Conservation (phyloP, 148 eudicot species). For the Salicornia ramosissima region DNA sequence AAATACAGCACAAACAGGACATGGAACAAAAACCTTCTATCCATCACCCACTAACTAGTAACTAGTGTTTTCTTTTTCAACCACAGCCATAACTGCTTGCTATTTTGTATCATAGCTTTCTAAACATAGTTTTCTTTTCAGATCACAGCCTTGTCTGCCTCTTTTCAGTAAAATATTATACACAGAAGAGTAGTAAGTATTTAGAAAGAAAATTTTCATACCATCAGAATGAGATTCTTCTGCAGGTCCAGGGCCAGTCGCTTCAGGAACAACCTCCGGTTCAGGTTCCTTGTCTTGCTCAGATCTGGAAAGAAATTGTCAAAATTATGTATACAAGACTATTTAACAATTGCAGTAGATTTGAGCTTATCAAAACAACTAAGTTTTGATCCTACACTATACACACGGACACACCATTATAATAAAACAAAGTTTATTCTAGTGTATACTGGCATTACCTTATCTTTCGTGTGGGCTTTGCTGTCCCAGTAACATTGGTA, state of each 20-base stretch:
- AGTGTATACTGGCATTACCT: conserved; percentile 41
- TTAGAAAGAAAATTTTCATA: conserved; percentile 27
- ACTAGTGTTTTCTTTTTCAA: neutral
- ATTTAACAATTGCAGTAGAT: too few relatives aligned
- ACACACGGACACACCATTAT: neutral
- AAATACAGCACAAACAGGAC: neutral
- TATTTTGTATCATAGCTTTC: too few relatives aligned
- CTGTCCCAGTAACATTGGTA: conserved; percentile 73
- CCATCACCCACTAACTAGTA: neutral
- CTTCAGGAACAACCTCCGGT: conserved; percentile 69
- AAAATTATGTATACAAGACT: too few relatives aligned
- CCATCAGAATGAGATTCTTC: conserved; percentile 77
- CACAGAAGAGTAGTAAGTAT: neutral
- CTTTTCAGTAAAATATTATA: neutral
- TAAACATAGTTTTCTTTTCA: too few relatives aligned
- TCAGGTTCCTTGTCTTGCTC: conserved; percentile 99
- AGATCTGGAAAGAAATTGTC: conserved; percentile 47
- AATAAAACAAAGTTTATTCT: neutral
- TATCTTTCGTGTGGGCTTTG: conserved; percentile 88
- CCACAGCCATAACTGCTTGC: too few relatives aligned
- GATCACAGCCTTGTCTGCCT: too few relatives aligned
- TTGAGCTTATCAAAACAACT: neutral
- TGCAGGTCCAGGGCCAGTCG: conserved; percentile 54
- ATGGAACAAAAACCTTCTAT: neutral
- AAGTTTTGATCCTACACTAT: too few relatives aligned